These are phyloP conservation scores for Tolypocladium cylindrosporum DNA, from an alignment of 2,329 filamentous ascomycete species.

Conservation along the genomic window DNA sequence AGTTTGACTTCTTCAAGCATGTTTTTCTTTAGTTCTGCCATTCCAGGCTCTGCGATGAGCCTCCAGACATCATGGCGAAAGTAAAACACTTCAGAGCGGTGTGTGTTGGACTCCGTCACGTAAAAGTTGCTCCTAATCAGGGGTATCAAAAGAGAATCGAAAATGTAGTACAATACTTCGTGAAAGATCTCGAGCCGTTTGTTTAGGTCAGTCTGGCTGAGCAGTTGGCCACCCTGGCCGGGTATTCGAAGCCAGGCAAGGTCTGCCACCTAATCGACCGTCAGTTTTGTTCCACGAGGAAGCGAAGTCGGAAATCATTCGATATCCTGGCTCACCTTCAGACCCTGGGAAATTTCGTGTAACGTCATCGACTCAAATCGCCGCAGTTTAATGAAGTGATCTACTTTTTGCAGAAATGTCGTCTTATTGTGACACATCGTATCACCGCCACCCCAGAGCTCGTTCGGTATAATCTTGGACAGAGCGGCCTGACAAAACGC, in stretches of 20 bases:
- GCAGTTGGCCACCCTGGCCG: constrained; percentile 36
- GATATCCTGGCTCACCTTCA: constrained; percentile 51
- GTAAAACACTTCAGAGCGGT: constrained; percentile 79
- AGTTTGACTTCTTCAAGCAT: constrained; percentile 73
- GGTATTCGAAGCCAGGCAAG: constrained; percentile 65
- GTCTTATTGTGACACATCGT: constrained; percentile 48
- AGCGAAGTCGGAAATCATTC: neutral
- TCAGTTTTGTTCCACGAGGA: neutral
- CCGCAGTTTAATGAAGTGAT: constrained; percentile 66
- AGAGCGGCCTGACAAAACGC: constrained; percentile 78
- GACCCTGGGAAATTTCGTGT: constrained; percentile 63
- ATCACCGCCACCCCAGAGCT: constrained; percentile 59
- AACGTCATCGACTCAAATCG: constrained; percentile 74
- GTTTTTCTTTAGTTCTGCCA: constrained; percentile 53
- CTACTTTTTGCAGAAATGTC: constrained; percentile 55
- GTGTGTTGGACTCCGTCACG: constrained; percentile 77
- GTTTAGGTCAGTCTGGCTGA: constrained; percentile 58
- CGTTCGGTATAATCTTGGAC: constrained; percentile 59
- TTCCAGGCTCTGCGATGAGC: constrained; percentile 60
- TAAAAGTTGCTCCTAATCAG: constrained; percentile 84
- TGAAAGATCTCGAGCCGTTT: constrained; percentile 73
- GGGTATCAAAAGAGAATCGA: constrained; percentile 85
- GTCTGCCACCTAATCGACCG: constrained; percentile 43
- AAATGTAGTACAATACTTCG: constrained; percentile 85
- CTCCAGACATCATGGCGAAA: constrained; percentile 93